phyloP scores from a whole-genome alignment of 345 rosid species.

The Rhizophora mangle region DNA sequence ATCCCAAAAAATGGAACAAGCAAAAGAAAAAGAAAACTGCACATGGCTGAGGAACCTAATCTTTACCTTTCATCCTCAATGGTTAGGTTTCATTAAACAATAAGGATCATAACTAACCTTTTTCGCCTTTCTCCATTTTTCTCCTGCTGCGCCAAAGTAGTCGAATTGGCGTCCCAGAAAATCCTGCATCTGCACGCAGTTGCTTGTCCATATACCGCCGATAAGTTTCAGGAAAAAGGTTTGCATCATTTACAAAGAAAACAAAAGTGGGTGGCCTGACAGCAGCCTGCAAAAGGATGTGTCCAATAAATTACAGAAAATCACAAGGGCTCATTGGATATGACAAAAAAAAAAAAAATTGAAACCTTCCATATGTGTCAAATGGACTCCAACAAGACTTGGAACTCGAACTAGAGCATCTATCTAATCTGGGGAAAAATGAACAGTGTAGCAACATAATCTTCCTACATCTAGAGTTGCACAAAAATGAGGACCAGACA shows the following conservation, averaged over 20 bases:
- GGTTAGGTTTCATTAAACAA: neutral
- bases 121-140: conserved; percentile 53
- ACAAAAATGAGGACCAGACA: no score
- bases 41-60: no score
- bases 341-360: neutral
- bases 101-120: conserved; percentile 32
- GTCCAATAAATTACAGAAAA: conserved; percentile 1
- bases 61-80: no score
- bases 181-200: conserved; percentile 81
- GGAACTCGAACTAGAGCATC: no score
- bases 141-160: conserved; percentile 94
- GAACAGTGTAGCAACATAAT: no score
- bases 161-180: conserved; percentile 80
- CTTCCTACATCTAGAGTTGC: no score
- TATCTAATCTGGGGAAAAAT: no score
- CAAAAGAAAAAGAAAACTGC: no score
- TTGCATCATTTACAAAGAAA: conserved; percentile 88
- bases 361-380: neutral
- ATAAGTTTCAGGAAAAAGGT: conserved; percentile 83
- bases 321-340: neutral
- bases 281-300: conserved; percentile 67
- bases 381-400: no score
- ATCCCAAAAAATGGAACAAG: no score
- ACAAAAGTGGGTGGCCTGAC: conserved; percentile 95
- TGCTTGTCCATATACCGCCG: conserved; percentile 94